Evolutionary conservation across 2,329 filamentous ascomycete species (phyloP).

Genomic region (Pseudogymnoascus sp.): DNA sequence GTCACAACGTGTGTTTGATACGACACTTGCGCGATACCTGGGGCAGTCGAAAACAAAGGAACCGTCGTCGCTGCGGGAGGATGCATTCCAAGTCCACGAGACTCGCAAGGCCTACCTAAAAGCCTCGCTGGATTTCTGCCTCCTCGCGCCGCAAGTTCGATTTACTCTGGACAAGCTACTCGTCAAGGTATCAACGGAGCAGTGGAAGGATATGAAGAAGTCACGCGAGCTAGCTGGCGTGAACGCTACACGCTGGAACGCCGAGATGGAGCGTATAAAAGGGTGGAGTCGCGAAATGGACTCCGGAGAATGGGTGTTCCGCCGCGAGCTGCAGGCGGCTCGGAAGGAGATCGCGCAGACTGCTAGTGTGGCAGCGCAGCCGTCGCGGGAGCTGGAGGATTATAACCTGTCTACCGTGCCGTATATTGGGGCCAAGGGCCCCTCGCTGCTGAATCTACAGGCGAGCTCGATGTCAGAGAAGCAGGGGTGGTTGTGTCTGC

Average conservation of each 20-base stretch:
- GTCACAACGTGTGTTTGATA: constrained; percentile 78
- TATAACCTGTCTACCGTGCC: constrained; percentile 87
- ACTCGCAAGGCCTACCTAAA: constrained; percentile 84
- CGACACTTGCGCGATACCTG: constrained; percentile 71
- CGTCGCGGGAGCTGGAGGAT: constrained; percentile 86
- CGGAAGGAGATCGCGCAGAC: constrained; percentile 74
- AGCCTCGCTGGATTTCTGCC: constrained; percentile 87
- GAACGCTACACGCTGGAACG: constrained; percentile 57
- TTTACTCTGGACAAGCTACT: constrained; percentile 78
- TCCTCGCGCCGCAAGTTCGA: constrained; percentile 77
- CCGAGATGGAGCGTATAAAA: constrained; percentile 83
- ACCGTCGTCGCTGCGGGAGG: constrained; percentile 80
- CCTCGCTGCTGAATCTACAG: constrained; percentile 41
- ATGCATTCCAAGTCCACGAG: constrained; percentile 93
- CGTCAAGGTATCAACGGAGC: constrained; percentile 74
- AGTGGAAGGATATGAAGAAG: constrained; percentile 78
- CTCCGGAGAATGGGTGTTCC: constrained; percentile 73
- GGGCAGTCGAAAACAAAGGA: constrained; percentile 89
- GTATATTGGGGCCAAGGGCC: constrained; percentile 64
- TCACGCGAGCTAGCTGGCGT: constrained; percentile 57
- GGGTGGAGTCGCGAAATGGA: constrained; percentile 97
- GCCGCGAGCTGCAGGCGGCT: constrained; percentile 69
- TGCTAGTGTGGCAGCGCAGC: constrained; percentile 62
- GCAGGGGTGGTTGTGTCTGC: constrained; percentile 88
- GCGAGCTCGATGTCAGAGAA: constrained; percentile 61